A percentile compares a stretch with the other conserved stretches of the same genome.
Conservation (phyloP, 495 filamentous ascomycete species). For the Penicillium lagena region DNA sequence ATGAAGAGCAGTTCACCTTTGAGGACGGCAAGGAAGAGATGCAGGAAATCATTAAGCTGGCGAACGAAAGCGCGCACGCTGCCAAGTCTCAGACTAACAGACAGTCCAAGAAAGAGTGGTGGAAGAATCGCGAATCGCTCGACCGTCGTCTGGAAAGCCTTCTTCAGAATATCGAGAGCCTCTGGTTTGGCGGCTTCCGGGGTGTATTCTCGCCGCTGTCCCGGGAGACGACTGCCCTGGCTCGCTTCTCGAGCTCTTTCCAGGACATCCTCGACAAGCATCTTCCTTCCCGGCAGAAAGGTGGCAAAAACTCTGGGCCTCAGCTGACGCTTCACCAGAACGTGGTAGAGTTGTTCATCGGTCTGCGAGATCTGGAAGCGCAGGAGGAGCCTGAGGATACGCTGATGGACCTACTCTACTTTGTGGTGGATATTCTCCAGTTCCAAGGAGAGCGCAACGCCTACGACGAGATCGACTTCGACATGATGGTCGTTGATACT, state of each 20-base stretch:
- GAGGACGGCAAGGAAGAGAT: slow-evolving; percentile 70
- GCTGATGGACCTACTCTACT: slow-evolving; percentile 85
- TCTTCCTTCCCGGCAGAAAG: slow-evolving; percentile 77
- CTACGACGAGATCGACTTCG: slow-evolving; percentile 96
- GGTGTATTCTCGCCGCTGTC: slow-evolving; percentile 77
- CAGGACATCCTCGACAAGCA: slow-evolving; percentile 78
- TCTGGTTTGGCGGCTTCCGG: slow-evolving; percentile 92
- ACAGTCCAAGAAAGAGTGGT: slow-evolving; percentile 73
- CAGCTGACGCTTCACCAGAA: slow-evolving; percentile 63
- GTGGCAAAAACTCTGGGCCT: slow-evolving; percentile 39
- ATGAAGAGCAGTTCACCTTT: slow-evolving; percentile 78
- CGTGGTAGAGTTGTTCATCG: slow-evolving; percentile 82
- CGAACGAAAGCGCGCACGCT: slow-evolving; percentile 76
- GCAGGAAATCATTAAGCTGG: slow-evolving; percentile 68
- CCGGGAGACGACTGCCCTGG: slow-evolving; percentile 53
- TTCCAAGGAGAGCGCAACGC: slow-evolving; percentile 95
- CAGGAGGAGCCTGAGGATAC: slow-evolving; percentile 77
- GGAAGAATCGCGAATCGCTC: slow-evolving; percentile 73
- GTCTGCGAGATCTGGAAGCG: slow-evolving; percentile 64
- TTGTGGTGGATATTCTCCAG: slow-evolving; percentile 92
- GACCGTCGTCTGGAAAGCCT: slow-evolving; percentile 73
- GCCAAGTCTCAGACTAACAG: slow-evolving; percentile 54
- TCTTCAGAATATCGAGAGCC: slow-evolving; percentile 76
- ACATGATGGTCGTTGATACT: slow-evolving; percentile 79
- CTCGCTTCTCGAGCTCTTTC: slow-evolving; percentile 69